Base-by-base conservation (phyloP, 192 early-diverging fungal species). In the Chytriomyces sp. region DNA sequence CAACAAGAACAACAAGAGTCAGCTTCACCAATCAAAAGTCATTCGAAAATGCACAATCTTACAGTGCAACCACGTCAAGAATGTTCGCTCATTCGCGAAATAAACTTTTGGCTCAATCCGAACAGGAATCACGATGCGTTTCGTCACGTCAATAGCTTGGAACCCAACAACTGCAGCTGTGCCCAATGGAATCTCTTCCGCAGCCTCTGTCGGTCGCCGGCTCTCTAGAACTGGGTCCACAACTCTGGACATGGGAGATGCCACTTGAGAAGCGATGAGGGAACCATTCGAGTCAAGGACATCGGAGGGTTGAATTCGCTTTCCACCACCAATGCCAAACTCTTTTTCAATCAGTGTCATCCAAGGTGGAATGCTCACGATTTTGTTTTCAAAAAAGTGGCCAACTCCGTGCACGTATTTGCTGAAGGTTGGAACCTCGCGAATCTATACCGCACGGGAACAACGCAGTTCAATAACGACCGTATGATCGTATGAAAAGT, bases 341-440 rank as follows among this genome's bases (percentile, higher is more conserved):
- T 65, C 71, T 50, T 74, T 79, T 76, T 95, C 95, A 93, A 98
- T 94, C 81, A 97, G 96, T 45, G 93, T 92, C 64, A 96, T 85
- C 97, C 97, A 98, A 86, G 95, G 95, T 11, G 97, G 97, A 35
- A 97, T 89, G 62, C 96, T 86, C 28, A 90, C 86, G 47, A 97
- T 92, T 23, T 89, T 88, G 75, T 92, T 82, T 24, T 85, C 82
- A 26, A 88, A 75, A 8, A 98, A 84, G 6, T 95, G 94, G 9
- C 95, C 92, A 44, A 91, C 89, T 69, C 96, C 98, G 82, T 99
- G 96, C 74, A 95, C 93, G 83, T 97, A 99, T 82, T 99, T 99
- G 69, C 93, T 95, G 86, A 99, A 99, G 79, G 96, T 98, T 61
- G 95, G 95, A 49, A 98, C 95, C 49, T 93, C 93, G 80, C 95